Base-by-base conservation (phyloP, 345 rosid genomes). In the Eutrema heterophyllum region DNA sequence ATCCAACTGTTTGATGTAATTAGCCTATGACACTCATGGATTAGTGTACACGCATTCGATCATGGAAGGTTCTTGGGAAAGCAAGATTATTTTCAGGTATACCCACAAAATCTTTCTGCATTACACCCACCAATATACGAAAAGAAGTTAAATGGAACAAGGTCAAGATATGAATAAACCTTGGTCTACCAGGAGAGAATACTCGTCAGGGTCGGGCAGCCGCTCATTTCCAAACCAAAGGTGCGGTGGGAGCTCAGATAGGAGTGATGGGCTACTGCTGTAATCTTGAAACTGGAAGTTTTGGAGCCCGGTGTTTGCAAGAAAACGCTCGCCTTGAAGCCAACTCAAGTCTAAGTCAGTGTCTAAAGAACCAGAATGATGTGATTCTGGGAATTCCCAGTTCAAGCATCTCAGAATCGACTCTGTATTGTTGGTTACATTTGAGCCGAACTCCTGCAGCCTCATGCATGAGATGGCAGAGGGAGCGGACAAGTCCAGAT, bases 121-220 rank as follows among this genome's bases (percentile, higher is more conserved):
- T 70, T 71, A 71, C 68, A 65, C 68, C 76, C 35, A 50, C 68
- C 76, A 71, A 65, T 77, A 71, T 50, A 71, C 24, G 55, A 21
- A 70, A 70, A 64, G 12, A 70, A 71, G 68, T 58, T 63, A 74
- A 21, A 64, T 18, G 18, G 68, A 80, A 63, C 74, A 75, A 75
- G 77, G 64, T 87, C 81, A 89, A 67, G 82, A 74, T 72, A 90
- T 76, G 79, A 93, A 93, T 75, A 93, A 81, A 71, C 94, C 84
- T 70, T 85, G 88, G 75, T 86, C 92, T 48, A 83, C 75, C 53
- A 69, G 36, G 53, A 84, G 54, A 59, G 83, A 52, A 77, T 76
- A 85, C 55, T 91, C 96, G 7, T 88, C 72, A 56, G 86, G 85
- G 36, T 93, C 97, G 14, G 67, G 66, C 41, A 75, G 72, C 74